Evolutionary conservation across 129 eudicot genomes (phyloP), one percentile per base, ranked within the genome.

Genomic region (Gnaphalium uliginosum): DNA sequence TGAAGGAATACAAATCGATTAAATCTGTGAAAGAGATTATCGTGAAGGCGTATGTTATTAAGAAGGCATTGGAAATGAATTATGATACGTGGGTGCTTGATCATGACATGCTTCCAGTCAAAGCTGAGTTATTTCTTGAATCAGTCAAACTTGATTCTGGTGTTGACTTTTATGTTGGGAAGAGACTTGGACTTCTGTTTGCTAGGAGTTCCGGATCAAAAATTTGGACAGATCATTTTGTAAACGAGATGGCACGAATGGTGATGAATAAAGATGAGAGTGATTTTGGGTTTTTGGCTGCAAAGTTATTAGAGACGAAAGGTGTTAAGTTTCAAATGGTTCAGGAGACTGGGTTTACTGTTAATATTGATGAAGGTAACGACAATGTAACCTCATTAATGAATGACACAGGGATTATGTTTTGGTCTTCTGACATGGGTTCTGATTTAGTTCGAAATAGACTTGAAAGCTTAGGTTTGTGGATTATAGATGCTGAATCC

Each of bases 401-500:
- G 75, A 81, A 72, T 43, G 73, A 78, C 54, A 85, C 83, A 58
- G 84, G 78, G 64, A 48, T 87, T 32, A 83, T 69, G 2, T 86
- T 79, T 73, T 90, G 98, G 97, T 82, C 87, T 9, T 76, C 86
- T 24, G 87, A 73, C 7, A 58, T 22, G 72, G 86, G 76, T 68
- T 63, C 22, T 21, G 88, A 78, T 66, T 22, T 69, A 39, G 69
- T 93, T 77, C 75, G 75, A 71, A 76, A 67, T 35, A 79, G 78
- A 66, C 96, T 93, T 29, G 75, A 68, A 63, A 68, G 78, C 19
- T 66, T 89, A 7, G 86, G 90, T 59, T n/a, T 88, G 84, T 93
- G 97, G 97, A 72, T 73, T 58, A 82, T 93, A 46, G 97, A 93
- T 70, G 58, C 74, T 14, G 92, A 93, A 24, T 81, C 74, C 23